Percentiles rank a stretch among this genome's conserved stretches.
These are phyloP conservation scores for Elsinoe ampelina DNA, from an alignment of 2,329 filamentous ascomycete species.

Conservation along the genomic window DNA sequence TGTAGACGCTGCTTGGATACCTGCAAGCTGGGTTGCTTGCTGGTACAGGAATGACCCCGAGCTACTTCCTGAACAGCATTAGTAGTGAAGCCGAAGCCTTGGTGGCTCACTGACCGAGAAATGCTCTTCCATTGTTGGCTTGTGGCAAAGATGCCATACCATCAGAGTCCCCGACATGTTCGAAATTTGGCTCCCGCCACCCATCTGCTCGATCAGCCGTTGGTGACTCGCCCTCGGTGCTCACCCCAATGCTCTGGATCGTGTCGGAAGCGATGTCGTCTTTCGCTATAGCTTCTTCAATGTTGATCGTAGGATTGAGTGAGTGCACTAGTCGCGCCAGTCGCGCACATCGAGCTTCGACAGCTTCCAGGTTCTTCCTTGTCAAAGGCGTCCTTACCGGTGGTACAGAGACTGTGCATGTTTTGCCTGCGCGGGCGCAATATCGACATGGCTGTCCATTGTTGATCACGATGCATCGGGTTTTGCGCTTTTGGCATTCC, in stretches of 20 bases:
- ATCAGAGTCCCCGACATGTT: conserved; percentile 17
- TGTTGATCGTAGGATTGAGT: neutral
- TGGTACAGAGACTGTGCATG: conserved; percentile 28
- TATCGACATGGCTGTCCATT: conserved; percentile 29
- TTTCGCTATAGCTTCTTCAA: neutral
- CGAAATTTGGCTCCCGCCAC: conserved; percentile 12
- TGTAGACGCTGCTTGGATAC: neutral
- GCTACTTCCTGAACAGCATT: neutral
- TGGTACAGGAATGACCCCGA: neutral
- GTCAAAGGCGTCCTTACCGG: conserved; percentile 30
- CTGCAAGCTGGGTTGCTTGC: neutral
- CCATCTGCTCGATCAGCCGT: conserved; percentile 12
- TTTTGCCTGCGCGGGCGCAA: conserved; percentile 24
- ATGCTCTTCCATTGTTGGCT: conserved; percentile 33
- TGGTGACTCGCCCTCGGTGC: conserved; percentile 14
- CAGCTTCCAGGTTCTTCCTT: conserved; percentile 29
- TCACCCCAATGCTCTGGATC: conserved; percentile 16
- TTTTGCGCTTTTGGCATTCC: conserved; percentile 17
- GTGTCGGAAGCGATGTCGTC: neutral
- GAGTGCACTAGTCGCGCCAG: neutral
- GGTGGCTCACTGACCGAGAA: conserved; percentile 30
- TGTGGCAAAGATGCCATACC: conserved; percentile 29
- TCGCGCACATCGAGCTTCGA: conserved; percentile 22
- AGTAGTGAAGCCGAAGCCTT: conserved; percentile 12
- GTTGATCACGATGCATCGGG: conserved; percentile 19